These are phyloP conservation scores for Talaromyces sp. DNA, from an alignment of 2,329 filamentous ascomycete genomes.

Conservation along the genomic window DNA sequence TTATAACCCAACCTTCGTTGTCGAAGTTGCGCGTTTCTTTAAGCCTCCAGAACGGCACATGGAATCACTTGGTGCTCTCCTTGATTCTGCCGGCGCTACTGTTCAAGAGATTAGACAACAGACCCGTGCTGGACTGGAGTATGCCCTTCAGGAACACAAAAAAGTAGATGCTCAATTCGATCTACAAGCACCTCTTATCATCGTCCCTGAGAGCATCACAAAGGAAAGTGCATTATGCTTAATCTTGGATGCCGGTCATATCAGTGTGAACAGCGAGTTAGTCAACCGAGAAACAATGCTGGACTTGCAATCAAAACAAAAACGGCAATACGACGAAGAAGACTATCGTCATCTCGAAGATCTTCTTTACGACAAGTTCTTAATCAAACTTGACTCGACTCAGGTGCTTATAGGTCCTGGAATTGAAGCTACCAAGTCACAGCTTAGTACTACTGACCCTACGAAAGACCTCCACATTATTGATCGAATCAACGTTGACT, in stretches of 20 bases:
- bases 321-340: slow-evolving; percentile 77
- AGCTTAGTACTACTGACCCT: slow-evolving; percentile 64
- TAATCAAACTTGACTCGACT: slow-evolving; percentile 86
- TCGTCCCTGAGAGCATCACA: slow-evolving; percentile 89
- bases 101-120: slow-evolving; percentile 94
- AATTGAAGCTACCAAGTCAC: slow-evolving; percentile 80
- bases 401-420: slow-evolving; percentile 94
- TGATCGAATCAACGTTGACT: slow-evolving; percentile 95
- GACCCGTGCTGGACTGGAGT: slow-evolving; percentile 90
- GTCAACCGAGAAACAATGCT: slow-evolving; percentile 87
- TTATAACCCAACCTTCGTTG: slow-evolving; percentile 90
- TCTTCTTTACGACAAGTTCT: slow-evolving; percentile 96
- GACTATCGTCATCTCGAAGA: slow-evolving; percentile 85
- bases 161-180: slow-evolving; percentile 95
- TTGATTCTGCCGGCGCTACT: slow-evolving; percentile 92
- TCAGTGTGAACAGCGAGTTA: slow-evolving; percentile 87
- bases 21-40: slow-evolving; percentile 92
- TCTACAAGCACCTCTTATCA: slow-evolving; percentile 90
- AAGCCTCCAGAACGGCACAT: slow-evolving; percentile 93
- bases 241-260: slow-evolving; percentile 93
- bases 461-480: slow-evolving; percentile 78
- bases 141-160: slow-evolving; percentile 95
- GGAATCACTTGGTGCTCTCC: slow-evolving; percentile 93
- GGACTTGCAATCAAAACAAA: slow-evolving; percentile 86
- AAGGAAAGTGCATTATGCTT: slow-evolving; percentile 75